Percentiles rank a stretch among this genome's conserved stretches.
Conservation (phyloP, 2,329 filamentous ascomycete genomes). For the Pestalotiopsis sp. region DNA sequence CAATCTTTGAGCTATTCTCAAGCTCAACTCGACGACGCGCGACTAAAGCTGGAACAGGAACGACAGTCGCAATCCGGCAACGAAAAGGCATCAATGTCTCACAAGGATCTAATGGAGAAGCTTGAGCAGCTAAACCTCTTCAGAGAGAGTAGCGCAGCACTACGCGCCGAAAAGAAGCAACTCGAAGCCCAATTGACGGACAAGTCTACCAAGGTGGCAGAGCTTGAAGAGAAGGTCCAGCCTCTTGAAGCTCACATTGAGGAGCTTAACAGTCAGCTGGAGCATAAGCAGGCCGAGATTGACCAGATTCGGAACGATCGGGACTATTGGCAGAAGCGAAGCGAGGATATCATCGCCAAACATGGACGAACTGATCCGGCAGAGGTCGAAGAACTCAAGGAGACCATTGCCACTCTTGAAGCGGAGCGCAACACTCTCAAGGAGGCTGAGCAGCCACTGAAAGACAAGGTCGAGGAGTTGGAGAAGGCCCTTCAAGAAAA, state of each 20-base stretch:
- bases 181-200: conserved; percentile 75
- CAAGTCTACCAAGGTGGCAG: conserved; percentile 73
- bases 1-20: conserved; percentile 89
- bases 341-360: conserved; percentile 92
- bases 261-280: conserved; percentile 80
- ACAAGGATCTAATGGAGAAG: conserved; percentile 91
- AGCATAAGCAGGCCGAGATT: conserved; percentile 84
- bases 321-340: conserved; percentile 93
- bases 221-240: conserved; percentile 74
- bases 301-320: conserved; percentile 88
- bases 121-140: conserved; percentile 95
- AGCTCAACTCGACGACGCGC: conserved; percentile 83
- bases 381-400: conserved; percentile 87
- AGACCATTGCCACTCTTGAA: conserved; percentile 68
- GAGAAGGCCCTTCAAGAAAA: conserved; percentile 56
- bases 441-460: conserved; percentile 51
- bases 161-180: conserved; percentile 83
- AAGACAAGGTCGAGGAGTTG: conserved; percentile 53
- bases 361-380: conserved; percentile 94
- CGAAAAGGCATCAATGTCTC: conserved; percentile 72
- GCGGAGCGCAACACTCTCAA: conserved; percentile 63
- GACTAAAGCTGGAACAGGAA: conserved; percentile 89
- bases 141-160: conserved; percentile 89
- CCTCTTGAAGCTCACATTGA: conserved; percentile 80
- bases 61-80: conserved; percentile 75